Evolutionary conservation across 2,329 filamentous ascomycete species (phyloP), one percentile per base, ranked within the genome.

Genomic region (Exophiala aquamarina): DNA sequence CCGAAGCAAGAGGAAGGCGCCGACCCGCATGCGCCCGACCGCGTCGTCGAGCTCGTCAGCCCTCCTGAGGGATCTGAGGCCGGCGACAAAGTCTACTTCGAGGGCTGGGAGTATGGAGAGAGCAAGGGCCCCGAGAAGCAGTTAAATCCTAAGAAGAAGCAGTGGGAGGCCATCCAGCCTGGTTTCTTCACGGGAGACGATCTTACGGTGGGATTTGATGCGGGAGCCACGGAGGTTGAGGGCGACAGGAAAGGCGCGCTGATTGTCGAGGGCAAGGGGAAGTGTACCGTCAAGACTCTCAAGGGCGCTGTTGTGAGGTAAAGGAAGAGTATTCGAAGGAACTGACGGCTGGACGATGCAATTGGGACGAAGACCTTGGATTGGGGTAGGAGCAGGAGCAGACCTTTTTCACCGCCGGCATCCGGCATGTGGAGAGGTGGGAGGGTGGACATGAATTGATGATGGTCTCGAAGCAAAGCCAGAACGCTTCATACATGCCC

Each of bases 111-210:
- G 37, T 79, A 89, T 68, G 91, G 89, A 50, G 87, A 95, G 76
- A 57, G 57, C 11, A 56, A 55, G 31, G 58, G 58, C 1, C 90
- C 93, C 0, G 93, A 98, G 78, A 86, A 85, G 54, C 82, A 92
- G 41, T 79, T 98, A 48, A 98, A 97, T 78, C 93, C 93, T 49
- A 98, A 98, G 85, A 98, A 97, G 84, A 97, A 97, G 84, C 76
- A 97, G 52, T 97, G 92, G 91, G 93, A 98, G 78, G 89, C 80
- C 8, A 89, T 95, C 72, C 92, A 97, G 77, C 90, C 91, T 1
- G 93, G 92, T 0, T 97, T 97, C 73, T 95, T 88, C 21, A 98
- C 92, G 6, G 95, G 86, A 1, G 85, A 86, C 6, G 71, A 69
- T 37, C 76, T 92, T 41, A 87, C 91, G 70, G 92, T 95, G 28